These are phyloP conservation scores for Lathyrus aphaca DNA, from an alignment of 306 rosid species.

Conservation along the genomic window DNA sequence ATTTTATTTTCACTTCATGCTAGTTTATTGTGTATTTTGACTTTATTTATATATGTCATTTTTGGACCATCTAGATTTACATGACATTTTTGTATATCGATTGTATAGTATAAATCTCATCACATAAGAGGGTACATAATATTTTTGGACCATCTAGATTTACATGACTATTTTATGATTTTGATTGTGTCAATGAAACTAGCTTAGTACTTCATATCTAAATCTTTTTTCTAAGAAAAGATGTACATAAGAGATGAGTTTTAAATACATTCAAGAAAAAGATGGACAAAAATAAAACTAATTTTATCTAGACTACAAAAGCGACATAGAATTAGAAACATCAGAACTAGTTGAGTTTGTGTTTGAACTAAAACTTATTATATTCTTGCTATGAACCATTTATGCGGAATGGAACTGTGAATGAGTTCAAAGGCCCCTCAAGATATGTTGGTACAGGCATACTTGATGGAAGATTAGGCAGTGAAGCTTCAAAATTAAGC, in stretches of 20 bases:
- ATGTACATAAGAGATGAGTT: background rate
- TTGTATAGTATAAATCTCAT: no score
- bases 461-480: constrained; percentile 39
- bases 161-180: no score
- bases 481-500: constrained; percentile 41
- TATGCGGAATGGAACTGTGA: background rate
- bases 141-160: no score
- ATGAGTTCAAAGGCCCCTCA: background rate
- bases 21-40: no score
- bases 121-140: no score
- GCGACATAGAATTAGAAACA: constrained; percentile 24
- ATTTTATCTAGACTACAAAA: background rate
- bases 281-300: background rate
- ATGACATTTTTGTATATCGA: no score
- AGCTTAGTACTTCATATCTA: background rate
- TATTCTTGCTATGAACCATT: constrained; percentile 12
- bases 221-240: background rate
- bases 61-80: no score
- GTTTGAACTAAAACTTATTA: constrained; percentile 4
- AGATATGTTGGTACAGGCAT: constrained; percentile 33
- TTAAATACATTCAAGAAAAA: background rate
- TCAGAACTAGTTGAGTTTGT: constrained; percentile 31
- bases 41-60: no score
- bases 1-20: no score
- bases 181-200: background rate